Percentiles rank a stretch among this genome's conserved stretches.
Evolutionary conservation across 345 rosid genomes (phyloP).

Genomic region (Moringa oleifera): DNA sequence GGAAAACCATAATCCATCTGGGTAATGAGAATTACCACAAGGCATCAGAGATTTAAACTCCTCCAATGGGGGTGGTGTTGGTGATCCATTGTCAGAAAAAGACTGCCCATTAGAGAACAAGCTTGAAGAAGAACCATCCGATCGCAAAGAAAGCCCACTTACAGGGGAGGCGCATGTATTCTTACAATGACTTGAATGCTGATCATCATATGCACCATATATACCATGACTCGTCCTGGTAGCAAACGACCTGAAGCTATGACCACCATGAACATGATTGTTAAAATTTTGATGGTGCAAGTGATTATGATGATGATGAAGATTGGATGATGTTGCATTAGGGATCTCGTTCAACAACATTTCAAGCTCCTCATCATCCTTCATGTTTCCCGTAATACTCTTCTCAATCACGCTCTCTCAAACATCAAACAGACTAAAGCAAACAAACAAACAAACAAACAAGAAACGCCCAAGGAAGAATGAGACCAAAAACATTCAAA

Average conservation of each 20-base stretch:
- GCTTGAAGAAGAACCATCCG: constrained; percentile 30
- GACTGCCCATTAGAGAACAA: constrained; percentile 33
- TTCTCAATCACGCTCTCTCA: constrained; percentile 3
- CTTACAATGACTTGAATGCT: constrained; percentile 11
- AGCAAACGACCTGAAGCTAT: neutral
- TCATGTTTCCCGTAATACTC: constrained; percentile 11
- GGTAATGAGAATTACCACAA: neutral
- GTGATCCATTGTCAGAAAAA: constrained; percentile 35
- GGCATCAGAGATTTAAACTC: constrained; percentile 13
- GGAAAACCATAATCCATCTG: constrained; percentile 9
- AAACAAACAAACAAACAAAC: neutral
- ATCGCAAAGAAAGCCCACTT: constrained; percentile 30
- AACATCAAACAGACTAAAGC: constrained; percentile 5
- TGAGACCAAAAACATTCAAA: neutral
- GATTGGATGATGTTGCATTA: constrained; percentile 19
- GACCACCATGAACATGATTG: constrained; percentile 7
- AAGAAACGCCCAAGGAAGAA: neutral
- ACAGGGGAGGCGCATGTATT: constrained; percentile 23
- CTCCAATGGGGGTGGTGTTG: constrained; percentile 27
- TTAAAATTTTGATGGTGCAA: constrained; percentile 3
- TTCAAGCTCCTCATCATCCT: constrained; percentile 23
- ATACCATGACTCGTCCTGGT: constrained; percentile 10
- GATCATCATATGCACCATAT: constrained; percentile 18
- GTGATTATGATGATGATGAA: constrained; percentile 10
- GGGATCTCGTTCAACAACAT: constrained; percentile 30